These are phyloP conservation scores for Rhizopogon salebrosus DNA, from an alignment of 768 basidiomycete species.

Conservation along the genomic window DNA sequence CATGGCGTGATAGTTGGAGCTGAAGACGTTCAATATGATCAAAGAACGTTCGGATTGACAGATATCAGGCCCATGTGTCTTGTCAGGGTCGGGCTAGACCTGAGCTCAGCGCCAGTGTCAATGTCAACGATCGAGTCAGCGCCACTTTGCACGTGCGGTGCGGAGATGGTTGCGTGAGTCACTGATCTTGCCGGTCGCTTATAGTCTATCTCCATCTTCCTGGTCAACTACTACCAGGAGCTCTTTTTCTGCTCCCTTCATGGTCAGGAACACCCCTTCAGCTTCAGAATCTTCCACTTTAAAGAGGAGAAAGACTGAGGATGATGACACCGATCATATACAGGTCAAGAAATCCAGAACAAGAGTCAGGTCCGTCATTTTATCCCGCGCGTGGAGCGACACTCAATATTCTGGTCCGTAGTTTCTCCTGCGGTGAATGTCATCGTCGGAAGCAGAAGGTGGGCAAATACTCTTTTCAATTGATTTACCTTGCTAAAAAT, in stretches of 20 bases:
- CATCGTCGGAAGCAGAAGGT: conserved; percentile 89
- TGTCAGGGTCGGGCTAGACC: not conserved
- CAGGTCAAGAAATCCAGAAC: conserved; percentile 63
- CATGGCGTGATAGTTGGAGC: conserved; percentile 9
- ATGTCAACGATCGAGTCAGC: not conserved
- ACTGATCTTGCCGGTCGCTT: not conserved
- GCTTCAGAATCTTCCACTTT: conserved; percentile 29
- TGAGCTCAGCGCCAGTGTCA: not conserved
- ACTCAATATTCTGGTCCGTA: conserved; percentile 22
- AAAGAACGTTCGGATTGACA: too few species aligned
- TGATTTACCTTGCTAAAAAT: conserved; percentile 13
- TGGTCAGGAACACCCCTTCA: conserved; percentile 23
- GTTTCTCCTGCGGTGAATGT: conserved; percentile 85
- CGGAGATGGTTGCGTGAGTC: conserved; percentile 6
- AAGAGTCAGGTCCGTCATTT: conserved; percentile 61
- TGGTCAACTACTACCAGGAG: conserved; percentile 28
- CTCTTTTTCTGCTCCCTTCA: conserved; percentile 7
- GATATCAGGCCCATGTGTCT: too few species aligned
- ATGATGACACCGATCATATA: conserved; percentile 41
- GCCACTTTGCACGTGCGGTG: conserved; percentile 20
- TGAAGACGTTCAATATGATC: too few species aligned
- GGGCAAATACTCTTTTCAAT: conserved; percentile 9
- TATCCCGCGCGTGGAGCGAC: not conserved
- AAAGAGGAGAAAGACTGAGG: conserved; percentile 64
- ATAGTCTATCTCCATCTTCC: conserved; percentile 19